phyloP scores from a whole-genome alignment of 2,329 filamentous ascomycete genomes.

The Colletotrichum liriopes region DNA sequence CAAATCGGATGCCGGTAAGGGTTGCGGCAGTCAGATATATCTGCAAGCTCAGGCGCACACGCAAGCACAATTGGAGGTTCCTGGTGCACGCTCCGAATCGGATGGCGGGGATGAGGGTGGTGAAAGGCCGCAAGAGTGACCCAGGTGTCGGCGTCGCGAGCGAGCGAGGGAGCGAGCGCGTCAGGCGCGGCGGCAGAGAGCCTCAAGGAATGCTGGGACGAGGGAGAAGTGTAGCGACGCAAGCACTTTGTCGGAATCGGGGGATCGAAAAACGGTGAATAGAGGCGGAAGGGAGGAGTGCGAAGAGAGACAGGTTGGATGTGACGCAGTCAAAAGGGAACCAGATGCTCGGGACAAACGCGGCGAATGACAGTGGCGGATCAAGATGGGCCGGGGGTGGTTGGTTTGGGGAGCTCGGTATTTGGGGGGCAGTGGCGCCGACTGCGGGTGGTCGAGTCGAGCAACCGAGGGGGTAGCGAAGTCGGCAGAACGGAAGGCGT shows the following conservation, averaged over 20 bases:
- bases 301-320: slow-evolving; percentile 25
- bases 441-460: slow-evolving; percentile 21
- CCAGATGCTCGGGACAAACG: slow-evolving; percentile 41
- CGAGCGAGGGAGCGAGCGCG: slow-evolving; percentile 21
- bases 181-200: slow-evolving; percentile 17
- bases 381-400: slow-evolving; percentile 32
- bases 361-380: slow-evolving; percentile 35
- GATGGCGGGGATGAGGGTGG: slow-evolving; percentile 30
- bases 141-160: slow-evolving; percentile 4
- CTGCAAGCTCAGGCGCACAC: slow-evolving; percentile 20
- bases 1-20: slow-evolving; percentile 23
- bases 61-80: slow-evolving; percentile 3
- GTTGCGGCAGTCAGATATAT: slow-evolving; percentile 10
- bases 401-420: slow-evolving; percentile 29
- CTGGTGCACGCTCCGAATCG: slow-evolving; percentile 20
- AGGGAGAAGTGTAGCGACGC: slow-evolving; percentile 30
- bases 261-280: slow-evolving; percentile 8
- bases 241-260: slow-evolving; percentile 23
- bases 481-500: neutral
- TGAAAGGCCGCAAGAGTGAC: slow-evolving; percentile 18
- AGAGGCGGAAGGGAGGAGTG: slow-evolving; percentile 22
- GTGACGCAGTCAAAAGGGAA: slow-evolving; percentile 35
- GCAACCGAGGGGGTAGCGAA: slow-evolving; percentile 1
- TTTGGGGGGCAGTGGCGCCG: slow-evolving; percentile 28
- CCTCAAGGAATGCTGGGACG: slow-evolving; percentile 30